A percentile compares a stretch with the other conserved stretches of the same genome.
Evolutionary conservation across 371 early-diverging fungal species (phyloP).

Genomic region (Mucor indicus): DNA sequence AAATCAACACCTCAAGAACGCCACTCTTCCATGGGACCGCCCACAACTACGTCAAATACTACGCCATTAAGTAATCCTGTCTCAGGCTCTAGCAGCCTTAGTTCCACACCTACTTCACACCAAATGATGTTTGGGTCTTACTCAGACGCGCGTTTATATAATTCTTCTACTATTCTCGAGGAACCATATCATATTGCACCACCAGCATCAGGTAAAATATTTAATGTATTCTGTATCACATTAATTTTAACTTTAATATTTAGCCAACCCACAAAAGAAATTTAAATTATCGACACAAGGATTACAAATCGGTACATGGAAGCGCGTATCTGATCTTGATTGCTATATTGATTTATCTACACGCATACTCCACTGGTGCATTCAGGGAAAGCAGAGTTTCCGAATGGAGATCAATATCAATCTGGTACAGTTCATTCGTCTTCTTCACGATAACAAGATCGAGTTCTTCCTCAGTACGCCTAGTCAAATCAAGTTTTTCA

Average conservation of each 20-base stretch:
- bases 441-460: constrained; percentile 15
- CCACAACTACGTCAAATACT: constrained; percentile 1
- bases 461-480: constrained; percentile 19
- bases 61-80: background rate
- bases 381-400: constrained; percentile 53
- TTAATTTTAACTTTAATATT: too few species aligned
- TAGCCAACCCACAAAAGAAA: background rate
- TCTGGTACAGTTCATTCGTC: constrained; percentile 48
- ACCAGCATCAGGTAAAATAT: too few species aligned
- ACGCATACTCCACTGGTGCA: constrained; percentile 57
- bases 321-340: constrained; percentile 60
- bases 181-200: constrained; percentile 7
- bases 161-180: constrained; percentile 10
- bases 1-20: constrained; percentile 17
- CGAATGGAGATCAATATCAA: constrained; percentile 62
- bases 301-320: constrained; percentile 70
- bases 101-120: background rate
- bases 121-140: too few species aligned
- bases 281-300: constrained; percentile 41
- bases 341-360: constrained; percentile 51
- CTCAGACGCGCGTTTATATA: constrained; percentile 5
- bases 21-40: constrained; percentile 20
- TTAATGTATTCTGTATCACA: too few species aligned
- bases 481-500: constrained; percentile 41
- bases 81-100: too few species aligned